Conservation (phyloP, 441 rosid genomes). For the Viola pubescens region DNA sequence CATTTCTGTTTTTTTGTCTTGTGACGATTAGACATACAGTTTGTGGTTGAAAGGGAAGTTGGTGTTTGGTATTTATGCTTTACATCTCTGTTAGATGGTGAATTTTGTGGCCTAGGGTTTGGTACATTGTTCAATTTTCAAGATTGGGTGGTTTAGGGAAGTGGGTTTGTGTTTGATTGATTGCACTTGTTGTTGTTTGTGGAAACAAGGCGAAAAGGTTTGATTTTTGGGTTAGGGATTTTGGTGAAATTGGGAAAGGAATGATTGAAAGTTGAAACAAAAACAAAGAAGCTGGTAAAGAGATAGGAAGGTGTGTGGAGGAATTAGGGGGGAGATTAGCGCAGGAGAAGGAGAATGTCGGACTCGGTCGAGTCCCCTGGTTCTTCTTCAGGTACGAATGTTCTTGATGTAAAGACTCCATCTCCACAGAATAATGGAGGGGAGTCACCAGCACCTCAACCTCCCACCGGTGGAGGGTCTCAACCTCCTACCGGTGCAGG, state of each 20-base stretch:
- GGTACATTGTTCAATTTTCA: neutral
- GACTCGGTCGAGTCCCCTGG: slow-evolving; percentile 33
- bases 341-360: slow-evolving; percentile 21
- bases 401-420: too few species aligned
- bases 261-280: neutral
- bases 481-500: too few species aligned
- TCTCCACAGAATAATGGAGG: too few species aligned
- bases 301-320: neutral
- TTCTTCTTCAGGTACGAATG: slow-evolving; percentile 10
- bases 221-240: neutral
- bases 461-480: too few species aligned
- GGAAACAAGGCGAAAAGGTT: neutral
- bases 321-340: neutral
- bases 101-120: neutral
- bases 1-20: neutral
- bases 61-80: neutral
- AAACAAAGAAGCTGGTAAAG: neutral
- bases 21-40: neutral
- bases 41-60: neutral
- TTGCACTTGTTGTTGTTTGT: too few species aligned
- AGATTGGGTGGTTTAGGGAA: neutral
- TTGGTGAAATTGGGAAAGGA: neutral
- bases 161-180: neutral
- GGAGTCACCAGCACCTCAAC: too few species aligned
- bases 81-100: neutral